A percentile compares a stretch with the other conserved stretches of the same genome.
Conservation (phyloP, 1,284 basidiomycete genomes). For the Ustilago trichophora region DNA sequence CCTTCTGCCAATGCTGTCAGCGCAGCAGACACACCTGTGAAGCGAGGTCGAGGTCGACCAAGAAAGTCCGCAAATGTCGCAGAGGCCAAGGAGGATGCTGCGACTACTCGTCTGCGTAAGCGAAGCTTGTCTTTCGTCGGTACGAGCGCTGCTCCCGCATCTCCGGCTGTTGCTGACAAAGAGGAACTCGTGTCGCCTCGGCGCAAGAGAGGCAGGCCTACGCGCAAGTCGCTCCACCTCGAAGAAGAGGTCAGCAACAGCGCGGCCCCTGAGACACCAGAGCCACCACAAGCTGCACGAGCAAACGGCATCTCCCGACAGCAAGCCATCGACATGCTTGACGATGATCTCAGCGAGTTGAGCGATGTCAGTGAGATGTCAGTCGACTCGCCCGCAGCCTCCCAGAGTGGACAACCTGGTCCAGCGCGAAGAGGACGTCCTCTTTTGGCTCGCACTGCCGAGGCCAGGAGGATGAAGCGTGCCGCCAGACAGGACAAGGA, state of each 20-base stretch:
- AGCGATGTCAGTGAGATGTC: constrained; percentile 28
- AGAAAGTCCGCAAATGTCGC: neutral
- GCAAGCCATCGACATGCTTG: constrained; percentile 23
- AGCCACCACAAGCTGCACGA: neutral
- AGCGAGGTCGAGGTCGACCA: constrained; percentile 25
- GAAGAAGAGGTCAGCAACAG: neutral
- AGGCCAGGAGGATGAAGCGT: constrained; percentile 21
- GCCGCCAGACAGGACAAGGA: constrained; percentile 30
- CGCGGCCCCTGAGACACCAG: neutral
- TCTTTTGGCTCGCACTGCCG: neutral
- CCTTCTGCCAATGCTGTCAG: no score
- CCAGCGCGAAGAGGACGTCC: constrained; percentile 9
- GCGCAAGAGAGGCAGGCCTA: constrained; percentile 24
- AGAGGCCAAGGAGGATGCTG: neutral
- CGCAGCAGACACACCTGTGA: no score
- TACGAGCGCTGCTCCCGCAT: neutral
- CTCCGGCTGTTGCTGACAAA: neutral
- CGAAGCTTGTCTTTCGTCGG: constrained; percentile 6
- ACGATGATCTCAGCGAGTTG: constrained; percentile 29
- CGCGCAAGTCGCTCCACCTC: neutral
- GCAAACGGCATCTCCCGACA: neutral
- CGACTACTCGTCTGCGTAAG: constrained; percentile 11
- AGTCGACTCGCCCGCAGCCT: constrained; percentile 11
- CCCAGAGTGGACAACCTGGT: constrained; percentile 6
- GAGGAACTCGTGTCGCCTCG: no score